Base-by-base conservation (phyloP, 495 filamentous ascomycete species). In the Apiosordaria backusii region DNA sequence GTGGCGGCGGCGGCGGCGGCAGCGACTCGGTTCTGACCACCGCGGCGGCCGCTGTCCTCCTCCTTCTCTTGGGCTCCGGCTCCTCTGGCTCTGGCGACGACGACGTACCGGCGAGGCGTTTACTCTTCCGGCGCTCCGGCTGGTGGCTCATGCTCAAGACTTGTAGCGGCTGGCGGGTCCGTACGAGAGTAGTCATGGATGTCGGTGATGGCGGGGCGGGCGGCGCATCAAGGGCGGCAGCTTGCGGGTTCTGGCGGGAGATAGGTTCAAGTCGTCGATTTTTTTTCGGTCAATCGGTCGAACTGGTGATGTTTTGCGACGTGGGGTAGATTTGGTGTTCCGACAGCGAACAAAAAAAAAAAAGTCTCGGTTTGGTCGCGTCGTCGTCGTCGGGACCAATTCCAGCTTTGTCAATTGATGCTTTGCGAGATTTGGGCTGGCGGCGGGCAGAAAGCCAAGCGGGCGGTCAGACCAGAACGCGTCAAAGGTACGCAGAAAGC, bases 111-210 rank as follows among this genome's bases (percentile, higher is more conserved):
- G 84, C 83, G 71, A 85, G 79, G 71, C 84, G 83, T 77, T 84
- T 83, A 71, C 84, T 85, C 66, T 82, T 77, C 72, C 83, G 79
- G 66, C 79, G 81, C 76, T 80, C 81, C 73, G 82, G 76, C 77
- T 80, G 80, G 77, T 82, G 82, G 78, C 78, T 85, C 83, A 85
- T 86, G 81, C 81, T 85, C 79, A 85, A 76, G 71, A 81, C 78
- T 79, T 85, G 80, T 78, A 85, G 76, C 75, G 84, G 83, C 74
- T 81, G 81, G 69, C 83, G 84, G 70, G 79, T 83, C 74, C 79
- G 81, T 74, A 86, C 78, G 77, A 86, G 78, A 73, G 83, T 86
- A 83, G 84, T 85, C 84, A 86, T 86, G 82, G 83, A 85, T 67
- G 25, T 63, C 61, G 61, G 26, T 27, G 62, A 61, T 76, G 80